Conservation (phyloP, 1,139 yeast species). For the Kluyveromyces marxianus region DNA sequence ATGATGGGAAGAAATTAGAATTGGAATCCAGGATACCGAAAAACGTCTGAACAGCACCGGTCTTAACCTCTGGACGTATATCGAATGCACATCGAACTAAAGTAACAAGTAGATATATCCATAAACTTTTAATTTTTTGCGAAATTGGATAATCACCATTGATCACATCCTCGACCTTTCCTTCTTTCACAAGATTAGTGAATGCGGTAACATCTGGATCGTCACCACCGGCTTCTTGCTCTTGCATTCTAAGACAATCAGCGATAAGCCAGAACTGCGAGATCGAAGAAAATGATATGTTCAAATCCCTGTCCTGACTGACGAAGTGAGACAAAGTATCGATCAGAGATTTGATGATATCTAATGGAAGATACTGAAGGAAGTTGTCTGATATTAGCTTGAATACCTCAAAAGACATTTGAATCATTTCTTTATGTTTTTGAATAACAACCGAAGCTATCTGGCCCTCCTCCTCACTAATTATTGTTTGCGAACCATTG, state of each 20-base stretch:
- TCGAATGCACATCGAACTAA: constrained; percentile 60
- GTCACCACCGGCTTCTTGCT: not conserved
- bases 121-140: constrained; percentile 33
- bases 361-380: constrained; percentile 57
- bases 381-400: constrained; percentile 83
- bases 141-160: constrained; percentile 6
- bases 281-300: constrained; percentile 82
- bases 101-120: constrained; percentile 57
- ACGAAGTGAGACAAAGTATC: constrained; percentile 70
- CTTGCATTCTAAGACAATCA: constrained; percentile 49
- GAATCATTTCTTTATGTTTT: constrained; percentile 41
- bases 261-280: constrained; percentile 89
- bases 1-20: constrained; percentile 48
- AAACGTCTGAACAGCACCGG: constrained; percentile 83
- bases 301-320: constrained; percentile 61
- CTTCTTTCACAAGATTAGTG: not conserved
- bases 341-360: constrained; percentile 54
- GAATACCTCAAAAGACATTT: constrained; percentile 68
- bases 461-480: constrained; percentile 26
- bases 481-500: constrained; percentile 28
- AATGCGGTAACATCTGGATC: not conserved
- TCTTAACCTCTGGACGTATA: constrained; percentile 69
- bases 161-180: constrained; percentile 2
- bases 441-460: constrained; percentile 29
- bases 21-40: constrained; percentile 79